Evolutionary conservation across 352 stramenopile species (phyloP), one percentile per base, ranked within the genome.

Genomic region (Bremia lactucae): DNA sequence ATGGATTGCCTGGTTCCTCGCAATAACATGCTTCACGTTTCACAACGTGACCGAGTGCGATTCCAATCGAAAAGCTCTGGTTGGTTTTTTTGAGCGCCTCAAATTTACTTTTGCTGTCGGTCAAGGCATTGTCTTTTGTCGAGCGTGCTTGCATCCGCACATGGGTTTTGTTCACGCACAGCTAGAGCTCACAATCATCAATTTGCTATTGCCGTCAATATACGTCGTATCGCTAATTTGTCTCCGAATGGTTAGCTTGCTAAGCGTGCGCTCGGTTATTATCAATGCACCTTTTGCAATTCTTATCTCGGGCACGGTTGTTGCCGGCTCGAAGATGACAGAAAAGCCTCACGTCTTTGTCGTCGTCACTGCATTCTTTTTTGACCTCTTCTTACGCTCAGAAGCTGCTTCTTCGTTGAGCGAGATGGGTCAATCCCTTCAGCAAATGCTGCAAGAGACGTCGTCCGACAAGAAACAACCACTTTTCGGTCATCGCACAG

Each of bases 101-200:
- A 92, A 92, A 61, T 82, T 80, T 36, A 85, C 80, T 1, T 92
- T 92, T 22, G 70, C 75, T 14, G 48, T 86, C 25, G 77, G 77
- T 21, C 77, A 92, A 39, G 71, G 56, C 6, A 81, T 92, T 51
- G 68, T 92, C 16, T 92, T 92, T 36, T 51, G 78, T 20, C 68
- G 79, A 21, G 79, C 79, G 2, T 88, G 74, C 28, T 31, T 92
- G 19, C 79, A 89, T 52, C 79, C 79, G 8, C 61, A 67, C 31
- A 92, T 92, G 79, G 79, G 79, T 1, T 92, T 92, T 33, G 79
- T 92, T 18, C 79, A 92, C 36, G 79, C 79, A 13, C 79, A 92
- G 44, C 65, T 92, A 10, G 79, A 92, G 55, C 72, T 92, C 22
- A 92, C 79, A 6, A 92, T 92, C 43, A 89, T 92, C 62, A 92